These are phyloP conservation scores for Talaromyces atroroseus DNA, from an alignment of 2,329 filamentous ascomycete genomes.

Conservation along the genomic window DNA sequence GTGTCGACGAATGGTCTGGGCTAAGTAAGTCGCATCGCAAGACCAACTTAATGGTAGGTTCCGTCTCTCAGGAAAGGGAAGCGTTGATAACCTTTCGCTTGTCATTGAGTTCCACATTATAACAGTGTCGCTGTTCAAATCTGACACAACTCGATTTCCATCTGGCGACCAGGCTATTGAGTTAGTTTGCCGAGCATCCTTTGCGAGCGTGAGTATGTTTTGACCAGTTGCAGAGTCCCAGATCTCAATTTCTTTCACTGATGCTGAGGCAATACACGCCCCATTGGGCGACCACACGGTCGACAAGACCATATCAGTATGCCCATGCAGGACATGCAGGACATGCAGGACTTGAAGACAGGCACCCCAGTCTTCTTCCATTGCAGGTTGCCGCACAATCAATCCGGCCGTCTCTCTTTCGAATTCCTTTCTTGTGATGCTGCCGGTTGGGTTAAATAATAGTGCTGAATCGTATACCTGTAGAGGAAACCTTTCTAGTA, in stretches of 20 bases:
- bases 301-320: conserved; percentile 14
- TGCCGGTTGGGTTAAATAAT: conserved; percentile 22
- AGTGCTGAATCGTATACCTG: conserved; percentile 26
- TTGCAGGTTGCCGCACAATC: background rate
- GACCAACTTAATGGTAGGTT: background rate
- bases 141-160: background rate
- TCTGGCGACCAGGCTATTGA: background rate
- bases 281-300: conserved; percentile 17
- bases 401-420: background rate
- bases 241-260: conserved; percentile 17
- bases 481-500: conserved; percentile 20
- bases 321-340: too few species aligned
- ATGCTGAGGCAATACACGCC: conserved; percentile 18
- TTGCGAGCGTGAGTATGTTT: background rate
- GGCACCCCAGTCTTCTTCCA: conserved; percentile 12
- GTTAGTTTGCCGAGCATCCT: background rate
- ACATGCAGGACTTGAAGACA: conserved; percentile 18
- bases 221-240: conserved; percentile 9
- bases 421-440: conserved; percentile 16
- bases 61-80: too few species aligned
- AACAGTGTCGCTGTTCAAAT: conserved; percentile 10
- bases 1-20: background rate
- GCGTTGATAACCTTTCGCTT: background rate
- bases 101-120: background rate
- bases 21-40: background rate